A percentile compares a stretch with the other conserved stretches of the same genome.
These are phyloP conservation scores for Fusarium ramigenum DNA, from an alignment of 2,329 filamentous ascomycete genomes.

Conservation along the genomic window DNA sequence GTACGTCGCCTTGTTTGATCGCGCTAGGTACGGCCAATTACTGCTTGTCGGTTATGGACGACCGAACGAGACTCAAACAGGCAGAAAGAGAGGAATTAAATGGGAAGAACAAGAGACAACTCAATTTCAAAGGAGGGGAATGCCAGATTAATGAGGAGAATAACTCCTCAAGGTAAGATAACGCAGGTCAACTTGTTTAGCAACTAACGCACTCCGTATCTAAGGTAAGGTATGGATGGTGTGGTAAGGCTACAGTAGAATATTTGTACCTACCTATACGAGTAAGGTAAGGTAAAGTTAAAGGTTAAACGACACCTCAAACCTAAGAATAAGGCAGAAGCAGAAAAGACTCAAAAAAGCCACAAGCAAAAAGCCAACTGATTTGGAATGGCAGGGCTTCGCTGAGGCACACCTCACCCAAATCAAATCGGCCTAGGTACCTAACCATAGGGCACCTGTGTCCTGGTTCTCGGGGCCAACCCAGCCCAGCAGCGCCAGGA, in stretches of 20 bases:
- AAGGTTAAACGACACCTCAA: slow-evolving; percentile 11
- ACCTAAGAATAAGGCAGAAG: not conserved
- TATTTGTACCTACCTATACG: slow-evolving; percentile 1
- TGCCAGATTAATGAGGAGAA: slow-evolving; percentile 32
- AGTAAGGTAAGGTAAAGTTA: slow-evolving; percentile 16
- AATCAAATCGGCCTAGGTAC: not conserved
- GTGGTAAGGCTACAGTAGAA: not conserved
- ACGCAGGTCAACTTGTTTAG: slow-evolving; percentile 1
- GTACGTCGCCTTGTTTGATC: slow-evolving; percentile 42
- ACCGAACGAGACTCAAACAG: slow-evolving; percentile 33
- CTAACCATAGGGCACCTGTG: slow-evolving; percentile 28
- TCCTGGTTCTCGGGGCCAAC: slow-evolving; percentile 44
- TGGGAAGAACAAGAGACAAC: slow-evolving; percentile 4
- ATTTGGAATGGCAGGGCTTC: slow-evolving; percentile 25
- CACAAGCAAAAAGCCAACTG: not conserved
- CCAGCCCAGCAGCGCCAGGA: slow-evolving; percentile 39
- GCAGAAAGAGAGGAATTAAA: not conserved
- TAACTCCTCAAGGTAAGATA: slow-evolving; percentile 13
- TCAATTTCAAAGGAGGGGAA: slow-evolving; percentile 20
- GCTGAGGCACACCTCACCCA: not conserved
- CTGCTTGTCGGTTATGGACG: slow-evolving; percentile 20
- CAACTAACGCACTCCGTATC: not conserved
- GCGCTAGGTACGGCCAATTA: slow-evolving; percentile 34
- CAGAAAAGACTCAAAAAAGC: slow-evolving; percentile 2
- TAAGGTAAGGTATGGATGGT: slow-evolving; percentile 6